These are phyloP conservation scores for Aspergillus costaricaensis DNA, from an alignment of 2,329 filamentous ascomycete genomes.

Conservation along the genomic window DNA sequence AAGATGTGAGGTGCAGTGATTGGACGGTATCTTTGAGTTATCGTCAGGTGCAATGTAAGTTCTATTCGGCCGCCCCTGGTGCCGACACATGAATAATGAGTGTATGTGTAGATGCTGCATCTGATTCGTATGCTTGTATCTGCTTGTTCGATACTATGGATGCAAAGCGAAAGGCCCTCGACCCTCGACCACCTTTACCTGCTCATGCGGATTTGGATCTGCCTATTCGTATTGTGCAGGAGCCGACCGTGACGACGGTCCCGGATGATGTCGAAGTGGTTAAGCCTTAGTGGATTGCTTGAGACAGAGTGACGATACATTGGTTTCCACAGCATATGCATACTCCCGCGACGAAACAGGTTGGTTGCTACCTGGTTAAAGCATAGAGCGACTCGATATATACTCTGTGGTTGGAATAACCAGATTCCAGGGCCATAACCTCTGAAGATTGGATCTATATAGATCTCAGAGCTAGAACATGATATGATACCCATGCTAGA, in stretches of 20 bases:
- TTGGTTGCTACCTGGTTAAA: background rate
- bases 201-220: conserved; percentile 66
- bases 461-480: background rate
- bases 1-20: conserved; percentile 68
- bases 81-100: conserved; percentile 20
- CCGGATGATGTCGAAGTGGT: conserved; percentile 17
- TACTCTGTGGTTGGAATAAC: background rate
- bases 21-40: conserved; percentile 68
- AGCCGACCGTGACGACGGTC: conserved; percentile 5
- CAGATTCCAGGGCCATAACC: background rate
- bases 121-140: conserved; percentile 78
- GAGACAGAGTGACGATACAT: too few relatives aligned
- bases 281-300: background rate
- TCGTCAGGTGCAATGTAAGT: conserved; percentile 70
- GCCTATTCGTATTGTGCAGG: conserved; percentile 52
- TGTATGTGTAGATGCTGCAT: conserved; percentile 65
- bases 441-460: background rate
- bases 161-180: conserved; percentile 63
- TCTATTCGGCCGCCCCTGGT: background rate
- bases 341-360: too few relatives aligned
- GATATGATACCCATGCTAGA: background rate
- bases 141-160: conserved; percentile 75
- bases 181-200: conserved; percentile 71
- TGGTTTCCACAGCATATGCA: too few relatives aligned
- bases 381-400: background rate